Evolutionary conservation across 306 rosid genomes (phyloP).

Genomic region (Macrotyloma uniflorum): DNA sequence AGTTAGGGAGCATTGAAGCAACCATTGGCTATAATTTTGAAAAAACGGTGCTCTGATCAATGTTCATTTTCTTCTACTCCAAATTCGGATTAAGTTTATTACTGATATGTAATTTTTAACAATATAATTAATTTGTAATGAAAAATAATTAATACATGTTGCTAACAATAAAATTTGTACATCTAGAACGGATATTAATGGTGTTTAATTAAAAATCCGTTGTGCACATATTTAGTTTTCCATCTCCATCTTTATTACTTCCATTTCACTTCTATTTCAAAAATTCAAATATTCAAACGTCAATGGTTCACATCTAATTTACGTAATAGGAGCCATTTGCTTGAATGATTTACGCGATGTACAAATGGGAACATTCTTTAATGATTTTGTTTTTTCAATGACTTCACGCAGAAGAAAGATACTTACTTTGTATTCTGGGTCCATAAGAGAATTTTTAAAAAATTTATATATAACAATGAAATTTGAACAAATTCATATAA

Average conservation of each 20-base stretch:
- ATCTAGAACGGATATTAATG: background rate
- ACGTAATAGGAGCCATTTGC: background rate
- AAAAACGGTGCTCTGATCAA: background rate
- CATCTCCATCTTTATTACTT: background rate
- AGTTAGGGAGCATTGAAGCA: no score
- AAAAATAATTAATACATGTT: background rate
- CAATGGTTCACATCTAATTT: background rate
- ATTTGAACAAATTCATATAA: background rate
- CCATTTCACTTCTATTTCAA: background rate
- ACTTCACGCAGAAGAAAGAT: slow-evolving; percentile 3
- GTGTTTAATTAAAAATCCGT: background rate
- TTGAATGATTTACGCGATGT: background rate
- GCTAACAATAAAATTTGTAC: background rate
- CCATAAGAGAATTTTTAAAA: background rate
- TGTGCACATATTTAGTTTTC: background rate
- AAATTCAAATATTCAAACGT: background rate
- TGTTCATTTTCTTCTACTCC: background rate
- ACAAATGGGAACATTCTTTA: background rate
- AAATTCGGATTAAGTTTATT: no score
- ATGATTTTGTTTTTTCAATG: background rate
- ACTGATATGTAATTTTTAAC: background rate
- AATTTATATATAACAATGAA: background rate
- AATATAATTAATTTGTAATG: background rate
- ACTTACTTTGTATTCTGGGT: background rate
- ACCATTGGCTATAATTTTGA: background rate